Conservation (phyloP, 169 alveolate species). For the Amoebophrya sp. region DNA sequence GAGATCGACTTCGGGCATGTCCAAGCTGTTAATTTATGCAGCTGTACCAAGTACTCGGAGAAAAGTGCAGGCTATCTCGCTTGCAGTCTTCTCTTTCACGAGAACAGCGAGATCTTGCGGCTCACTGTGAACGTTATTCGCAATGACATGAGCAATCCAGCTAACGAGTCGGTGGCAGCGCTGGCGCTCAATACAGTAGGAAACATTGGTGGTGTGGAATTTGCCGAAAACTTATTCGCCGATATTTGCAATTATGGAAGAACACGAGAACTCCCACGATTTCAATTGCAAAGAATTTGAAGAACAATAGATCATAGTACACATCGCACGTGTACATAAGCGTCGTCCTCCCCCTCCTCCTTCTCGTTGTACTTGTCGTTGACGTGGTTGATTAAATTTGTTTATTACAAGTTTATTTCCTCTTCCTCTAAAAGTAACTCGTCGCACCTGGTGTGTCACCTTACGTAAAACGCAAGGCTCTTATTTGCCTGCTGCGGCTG, state of each 20-base stretch:
- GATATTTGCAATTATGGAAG: slow-evolving; percentile 60
- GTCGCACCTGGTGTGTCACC: slow-evolving; percentile 42
- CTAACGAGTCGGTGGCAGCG: slow-evolving; percentile 57
- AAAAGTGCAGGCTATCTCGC: slow-evolving; percentile 92
- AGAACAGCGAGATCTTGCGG: slow-evolving; percentile 61
- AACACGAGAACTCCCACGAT: no score
- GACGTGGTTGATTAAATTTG: no score
- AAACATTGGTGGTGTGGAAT: slow-evolving; percentile 59
- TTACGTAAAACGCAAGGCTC: slow-evolving; percentile 49
- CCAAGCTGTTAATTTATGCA: slow-evolving; percentile 79
- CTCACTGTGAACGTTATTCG: slow-evolving; percentile 55
- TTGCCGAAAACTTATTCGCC: slow-evolving; percentile 60
- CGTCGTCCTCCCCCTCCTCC: no score
- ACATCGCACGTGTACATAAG: no score
- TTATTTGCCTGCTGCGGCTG: slow-evolving; percentile 51
- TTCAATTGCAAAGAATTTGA: no score
- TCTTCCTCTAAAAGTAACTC: no score
- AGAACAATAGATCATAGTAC: no score
- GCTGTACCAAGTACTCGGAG: slow-evolving; percentile 81
- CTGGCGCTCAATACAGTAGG: slow-evolving; percentile 70
- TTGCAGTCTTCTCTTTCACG: slow-evolving; percentile 71
- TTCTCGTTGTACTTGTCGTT: no score
- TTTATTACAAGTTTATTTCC: no score
- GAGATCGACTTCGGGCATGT: slow-evolving; percentile 87
- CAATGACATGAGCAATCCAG: slow-evolving; percentile 53